These are phyloP conservation scores for Biscogniauxia marginata DNA, from an alignment of 2,329 filamentous ascomycete genomes.

Conservation along the genomic window DNA sequence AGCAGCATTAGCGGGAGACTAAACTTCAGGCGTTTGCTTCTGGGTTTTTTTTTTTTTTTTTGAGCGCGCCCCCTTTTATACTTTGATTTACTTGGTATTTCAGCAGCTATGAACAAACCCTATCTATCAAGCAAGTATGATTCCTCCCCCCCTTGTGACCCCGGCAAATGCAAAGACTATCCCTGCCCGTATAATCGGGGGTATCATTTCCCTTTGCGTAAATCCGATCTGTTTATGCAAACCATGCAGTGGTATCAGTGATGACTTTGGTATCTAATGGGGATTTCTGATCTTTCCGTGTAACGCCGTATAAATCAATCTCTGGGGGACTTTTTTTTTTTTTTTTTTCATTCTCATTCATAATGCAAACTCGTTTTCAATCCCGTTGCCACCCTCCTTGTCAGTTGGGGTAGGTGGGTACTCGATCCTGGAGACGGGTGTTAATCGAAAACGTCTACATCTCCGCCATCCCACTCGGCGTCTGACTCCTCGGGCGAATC, in stretches of 20 bases:
- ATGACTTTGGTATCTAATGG: conserved; percentile 15
- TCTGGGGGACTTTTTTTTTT: no score
- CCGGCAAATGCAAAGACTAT: neutral
- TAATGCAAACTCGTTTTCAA: conserved; percentile 10
- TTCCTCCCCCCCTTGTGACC: neutral
- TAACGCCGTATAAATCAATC: conserved; percentile 8
- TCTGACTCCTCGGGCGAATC: conserved; percentile 54
- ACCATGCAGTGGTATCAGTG: conserved; percentile 11
- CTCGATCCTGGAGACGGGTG: neutral
- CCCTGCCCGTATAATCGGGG: neutral
- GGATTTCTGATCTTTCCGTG: neutral
- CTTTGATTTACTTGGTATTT: neutral
- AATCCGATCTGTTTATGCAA: neutral
- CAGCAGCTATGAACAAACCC: neutral
- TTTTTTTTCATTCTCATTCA: conserved; percentile 1
- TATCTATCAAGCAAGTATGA: no score
- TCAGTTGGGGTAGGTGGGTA: no score
- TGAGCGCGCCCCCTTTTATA: neutral
- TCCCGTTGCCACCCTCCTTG: no score
- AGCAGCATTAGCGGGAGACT: no score
- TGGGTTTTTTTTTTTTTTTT: neutral
- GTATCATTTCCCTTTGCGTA: neutral
- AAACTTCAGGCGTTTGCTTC: no score
- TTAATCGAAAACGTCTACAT: conserved; percentile 23
- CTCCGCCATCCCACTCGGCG: conserved; percentile 54